Conservation (phyloP, 768 basidiomycete genomes). For the Collybia mongolica region DNA sequence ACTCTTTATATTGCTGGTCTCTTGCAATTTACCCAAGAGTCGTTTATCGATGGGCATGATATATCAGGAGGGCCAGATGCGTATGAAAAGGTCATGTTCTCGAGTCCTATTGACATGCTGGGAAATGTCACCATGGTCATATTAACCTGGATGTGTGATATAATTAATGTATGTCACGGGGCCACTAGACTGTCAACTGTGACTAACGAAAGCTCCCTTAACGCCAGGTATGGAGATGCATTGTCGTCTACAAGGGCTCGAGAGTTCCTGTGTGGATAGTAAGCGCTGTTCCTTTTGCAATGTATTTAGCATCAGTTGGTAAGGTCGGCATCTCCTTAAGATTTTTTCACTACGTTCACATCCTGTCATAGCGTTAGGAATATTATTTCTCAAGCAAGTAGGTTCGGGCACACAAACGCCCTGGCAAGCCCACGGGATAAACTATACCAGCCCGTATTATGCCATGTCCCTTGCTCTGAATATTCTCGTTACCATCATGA, state of each 20-base stretch:
- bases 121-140: slow-evolving; percentile 11
- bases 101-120: slow-evolving; percentile 11
- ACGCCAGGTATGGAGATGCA: slow-evolving; percentile 9
- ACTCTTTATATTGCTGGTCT: slow-evolving; percentile 15
- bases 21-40: slow-evolving; percentile 16
- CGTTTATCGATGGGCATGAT: slow-evolving; percentile 19
- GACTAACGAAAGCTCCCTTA: too few species aligned
- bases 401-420: slow-evolving; percentile 4
- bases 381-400: slow-evolving; percentile 10
- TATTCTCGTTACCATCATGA: slow-evolving; percentile 33
- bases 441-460: slow-evolving; percentile 35
- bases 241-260: neutral
- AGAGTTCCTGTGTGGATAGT: slow-evolving; percentile 4
- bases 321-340: neutral
- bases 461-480: slow-evolving; percentile 34
- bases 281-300: neutral
- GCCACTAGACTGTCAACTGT: neutral
- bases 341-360: neutral
- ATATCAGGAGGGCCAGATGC: slow-evolving; percentile 17
- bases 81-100: slow-evolving; percentile 12
- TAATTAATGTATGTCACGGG: slow-evolving; percentile 5
- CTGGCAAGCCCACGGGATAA: slow-evolving; percentile 16
- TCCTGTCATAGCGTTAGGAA: slow-evolving; percentile 2
- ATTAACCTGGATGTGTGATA: slow-evolving; percentile 10
- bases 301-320: slow-evolving; percentile 8